phyloP scores from a whole-genome alignment of 805 yeast genomes.

The Ogataea methanolica region DNA sequence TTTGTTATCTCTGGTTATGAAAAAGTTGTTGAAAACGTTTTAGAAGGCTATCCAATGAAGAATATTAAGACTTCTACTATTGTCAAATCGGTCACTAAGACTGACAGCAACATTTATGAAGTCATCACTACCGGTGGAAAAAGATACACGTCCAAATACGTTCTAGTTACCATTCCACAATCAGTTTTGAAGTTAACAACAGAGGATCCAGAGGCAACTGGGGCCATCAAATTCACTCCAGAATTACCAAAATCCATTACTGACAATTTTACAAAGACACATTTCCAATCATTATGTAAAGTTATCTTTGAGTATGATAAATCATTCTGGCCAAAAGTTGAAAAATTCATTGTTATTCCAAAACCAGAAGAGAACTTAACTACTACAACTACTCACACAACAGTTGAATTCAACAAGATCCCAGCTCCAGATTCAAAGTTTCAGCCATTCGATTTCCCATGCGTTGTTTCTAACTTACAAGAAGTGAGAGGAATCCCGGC shows the following conservation, averaged over 20 bases:
- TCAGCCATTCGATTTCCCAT: slow-evolving; percentile 27
- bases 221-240: slow-evolving; percentile 31
- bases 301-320: slow-evolving; percentile 41
- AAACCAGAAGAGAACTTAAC: slow-evolving; percentile 19
- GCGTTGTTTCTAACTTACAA: slow-evolving; percentile 23
- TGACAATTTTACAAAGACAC: slow-evolving; percentile 26
- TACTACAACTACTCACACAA: slow-evolving; percentile 4
- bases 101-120: slow-evolving; percentile 7
- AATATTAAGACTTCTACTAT: slow-evolving; percentile 16
- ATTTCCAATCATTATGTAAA: slow-evolving; percentile 38
- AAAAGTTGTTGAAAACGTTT: slow-evolving; percentile 24
- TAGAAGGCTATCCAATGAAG: slow-evolving; percentile 21
- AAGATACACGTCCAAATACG: slow-evolving; percentile 26
- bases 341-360: slow-evolving; percentile 27
- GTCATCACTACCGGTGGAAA: slow-evolving; percentile 16
- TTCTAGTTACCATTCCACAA: slow-evolving; percentile 48
- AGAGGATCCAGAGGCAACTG: slow-evolving; percentile 18
- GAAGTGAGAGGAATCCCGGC: slow-evolving; percentile 30
- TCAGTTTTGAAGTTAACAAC: slow-evolving; percentile 37
- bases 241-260: slow-evolving; percentile 31
- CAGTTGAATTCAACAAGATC: slow-evolving; percentile 12
- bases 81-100: slow-evolving; percentile 28
- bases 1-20: slow-evolving; percentile 25
- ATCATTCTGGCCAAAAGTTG: slow-evolving; percentile 38
- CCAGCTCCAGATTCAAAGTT: slow-evolving; percentile 6